A percentile compares a stretch with the other conserved stretches of the same genome.
Conservation (phyloP, 2,329 filamentous ascomycete genomes). For the Botrytis fabae region DNA sequence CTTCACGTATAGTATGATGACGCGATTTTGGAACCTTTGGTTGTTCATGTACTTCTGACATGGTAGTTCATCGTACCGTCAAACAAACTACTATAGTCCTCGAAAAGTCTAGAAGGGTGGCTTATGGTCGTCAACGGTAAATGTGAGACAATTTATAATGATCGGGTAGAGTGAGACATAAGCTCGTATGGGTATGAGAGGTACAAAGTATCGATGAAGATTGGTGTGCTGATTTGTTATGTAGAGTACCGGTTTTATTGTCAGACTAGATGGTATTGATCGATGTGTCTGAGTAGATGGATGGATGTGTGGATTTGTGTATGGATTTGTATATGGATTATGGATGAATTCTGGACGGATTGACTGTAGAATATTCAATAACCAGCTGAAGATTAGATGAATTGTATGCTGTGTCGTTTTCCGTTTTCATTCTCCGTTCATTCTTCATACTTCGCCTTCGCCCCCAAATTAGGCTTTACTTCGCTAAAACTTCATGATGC, state of each 20-base stretch:
- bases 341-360: too few species aligned
- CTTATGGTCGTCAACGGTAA: constrained; percentile 9
- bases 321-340: too few species aligned
- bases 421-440: too few species aligned
- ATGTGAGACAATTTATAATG: constrained; percentile 8
- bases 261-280: too few species aligned
- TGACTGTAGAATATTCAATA: too few species aligned
- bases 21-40: not conserved
- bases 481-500: not conserved
- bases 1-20: constrained; percentile 19
- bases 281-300: too few species aligned
- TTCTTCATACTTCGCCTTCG: not conserved
- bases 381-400: not conserved
- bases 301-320: too few species aligned
- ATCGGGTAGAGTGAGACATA: constrained; percentile 18
- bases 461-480: not conserved
- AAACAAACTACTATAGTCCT: not conserved
- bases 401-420: not conserved
- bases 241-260: not conserved
- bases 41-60: constrained; percentile 22
- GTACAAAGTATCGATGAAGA: not conserved
- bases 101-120: constrained; percentile 18
- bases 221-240: not conserved
- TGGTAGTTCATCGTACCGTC: constrained; percentile 17
- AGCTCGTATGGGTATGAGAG: not conserved